Base-by-base conservation (phyloP, 2,329 filamentous ascomycete genomes). In the Aspergillus uvarum region DNA sequence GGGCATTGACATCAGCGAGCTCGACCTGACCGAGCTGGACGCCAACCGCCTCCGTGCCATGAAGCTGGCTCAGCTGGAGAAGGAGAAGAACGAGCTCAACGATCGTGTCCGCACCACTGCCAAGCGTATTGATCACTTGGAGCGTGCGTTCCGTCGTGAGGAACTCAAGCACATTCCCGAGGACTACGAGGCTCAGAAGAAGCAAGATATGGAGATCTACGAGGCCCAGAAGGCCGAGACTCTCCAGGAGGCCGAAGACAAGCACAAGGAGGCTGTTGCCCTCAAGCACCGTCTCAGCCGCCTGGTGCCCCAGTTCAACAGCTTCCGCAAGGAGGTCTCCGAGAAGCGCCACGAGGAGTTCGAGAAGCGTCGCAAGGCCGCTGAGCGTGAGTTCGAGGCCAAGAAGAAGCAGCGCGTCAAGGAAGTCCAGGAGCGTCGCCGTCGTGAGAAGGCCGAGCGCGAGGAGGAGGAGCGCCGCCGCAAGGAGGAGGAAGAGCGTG, bases 71-170 rank as follows among this genome's bases (percentile, higher is more conserved):
- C 94, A 96, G 78, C 86, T 99, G 11, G 95, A 98, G 81, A 93
- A 94, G 70, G 95, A 98, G 83, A 99, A 98, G 89, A 96, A 94
- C 72, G 92, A 95, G 73, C 88, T 97, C 67, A 91, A 90, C 65
- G 92, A 97, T 79, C 92, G 90, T 75, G 86, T 98, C 56, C 89
- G 92, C 70, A 87, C 96, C 70, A 96, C 93, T 62, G 92, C 90
- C 76, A 98, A 97, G 86, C 90, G 95, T 65, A 91, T 97, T 70
- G 95, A 99, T 74, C 94, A 99, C 79, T 82, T 99, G 69, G 95
- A 99, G 82, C 91, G 95, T 81, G 95, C 95, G 42, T 96, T 96
- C 85, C 89, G 95, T 71, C 91, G 94, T 76, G 95, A 98, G 80
- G 95, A 99, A 79, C 81, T 89, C 72, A 96, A 97, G 86, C 94